Conservation (phyloP, 768 basidiomycete species). For the Mycena indigotica region DNA sequence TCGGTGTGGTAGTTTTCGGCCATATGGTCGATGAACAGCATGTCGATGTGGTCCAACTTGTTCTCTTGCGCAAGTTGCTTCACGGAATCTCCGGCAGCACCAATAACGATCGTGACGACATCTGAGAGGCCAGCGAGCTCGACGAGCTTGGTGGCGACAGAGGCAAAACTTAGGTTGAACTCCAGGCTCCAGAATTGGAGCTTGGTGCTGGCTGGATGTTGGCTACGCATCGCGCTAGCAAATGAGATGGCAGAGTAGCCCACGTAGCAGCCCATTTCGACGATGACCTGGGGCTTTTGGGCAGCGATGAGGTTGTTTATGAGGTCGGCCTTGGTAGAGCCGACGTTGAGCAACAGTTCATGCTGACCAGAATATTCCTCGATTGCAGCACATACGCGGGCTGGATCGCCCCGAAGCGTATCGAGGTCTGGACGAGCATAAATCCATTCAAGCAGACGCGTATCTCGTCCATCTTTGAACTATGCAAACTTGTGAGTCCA, state of each 20-base stretch:
- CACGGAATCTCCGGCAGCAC: background rate
- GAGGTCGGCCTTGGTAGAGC: background rate
- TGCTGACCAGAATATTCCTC: background rate
- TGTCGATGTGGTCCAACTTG: background rate
- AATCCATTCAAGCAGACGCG: background rate
- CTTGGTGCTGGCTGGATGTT: background rate
- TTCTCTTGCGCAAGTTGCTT: background rate
- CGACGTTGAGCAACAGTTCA: background rate
- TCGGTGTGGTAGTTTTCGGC: background rate
- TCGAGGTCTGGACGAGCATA: background rate
- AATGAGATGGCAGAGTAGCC: constrained; percentile 2
- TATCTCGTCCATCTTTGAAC: background rate
- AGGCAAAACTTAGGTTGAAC: background rate
- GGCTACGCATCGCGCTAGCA: background rate
- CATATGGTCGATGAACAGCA: constrained; percentile 1
- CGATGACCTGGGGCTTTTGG: background rate
- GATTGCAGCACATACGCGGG: background rate
- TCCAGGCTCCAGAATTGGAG: constrained; percentile 1
- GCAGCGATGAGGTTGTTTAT: background rate
- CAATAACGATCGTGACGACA: constrained; percentile 1
- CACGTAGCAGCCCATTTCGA: background rate
- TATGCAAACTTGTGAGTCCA: background rate
- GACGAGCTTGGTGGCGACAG: background rate
- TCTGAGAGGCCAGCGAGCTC: background rate
- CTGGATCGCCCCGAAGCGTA: background rate